These are phyloP conservation scores for Ceratocystis lukuohia DNA, from an alignment of 2,329 filamentous ascomycete species.

Conservation along the genomic window DNA sequence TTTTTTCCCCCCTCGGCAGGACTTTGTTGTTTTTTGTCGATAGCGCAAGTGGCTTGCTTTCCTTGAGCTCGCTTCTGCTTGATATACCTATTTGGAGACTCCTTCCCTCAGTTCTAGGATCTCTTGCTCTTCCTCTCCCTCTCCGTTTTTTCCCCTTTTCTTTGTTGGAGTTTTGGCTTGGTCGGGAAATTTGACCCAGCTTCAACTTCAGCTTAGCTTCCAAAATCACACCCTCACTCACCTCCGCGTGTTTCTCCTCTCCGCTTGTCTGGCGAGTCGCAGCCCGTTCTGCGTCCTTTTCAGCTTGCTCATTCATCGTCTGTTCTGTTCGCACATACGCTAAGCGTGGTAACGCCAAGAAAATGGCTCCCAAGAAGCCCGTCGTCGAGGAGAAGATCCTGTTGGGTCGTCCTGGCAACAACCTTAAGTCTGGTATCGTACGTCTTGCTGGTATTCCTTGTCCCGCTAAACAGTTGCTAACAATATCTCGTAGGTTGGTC, in stretches of 20 bases:
- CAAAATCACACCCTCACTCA: slow-evolving; percentile 23
- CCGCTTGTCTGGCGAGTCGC: slow-evolving; percentile 38
- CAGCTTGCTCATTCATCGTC: slow-evolving; percentile 17
- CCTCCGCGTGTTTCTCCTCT: slow-evolving; percentile 37
- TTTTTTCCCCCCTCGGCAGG: slow-evolving; percentile 16
- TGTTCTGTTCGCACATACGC: slow-evolving; percentile 44
- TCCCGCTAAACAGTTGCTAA: slow-evolving; percentile 1
- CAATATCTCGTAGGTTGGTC: slow-evolving; percentile 56
- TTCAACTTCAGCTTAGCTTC: slow-evolving; percentile 10
- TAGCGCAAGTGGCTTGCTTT: not conserved
- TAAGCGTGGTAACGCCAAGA: slow-evolving; percentile 40
- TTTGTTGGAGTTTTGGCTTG: slow-evolving; percentile 9
- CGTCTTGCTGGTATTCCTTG: slow-evolving; percentile 25
- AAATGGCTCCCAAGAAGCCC: slow-evolving; percentile 92
- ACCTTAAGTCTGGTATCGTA: slow-evolving; percentile 98
- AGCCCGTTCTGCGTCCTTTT: slow-evolving; percentile 50
- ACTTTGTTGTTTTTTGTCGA: slow-evolving; percentile 20
- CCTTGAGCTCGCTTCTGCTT: not conserved
- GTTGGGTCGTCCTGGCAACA: slow-evolving; percentile 92
- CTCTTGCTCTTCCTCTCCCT: not conserved
- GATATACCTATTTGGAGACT: not conserved
- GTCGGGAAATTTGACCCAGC: slow-evolving; percentile 9
- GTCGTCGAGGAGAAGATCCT: slow-evolving; percentile 91
- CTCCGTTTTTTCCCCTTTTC: not conserved
- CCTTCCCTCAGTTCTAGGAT: not conserved